Conservation (phyloP, 2,329 filamentous ascomycete species). For the Tolypocladium tropicale region DNA sequence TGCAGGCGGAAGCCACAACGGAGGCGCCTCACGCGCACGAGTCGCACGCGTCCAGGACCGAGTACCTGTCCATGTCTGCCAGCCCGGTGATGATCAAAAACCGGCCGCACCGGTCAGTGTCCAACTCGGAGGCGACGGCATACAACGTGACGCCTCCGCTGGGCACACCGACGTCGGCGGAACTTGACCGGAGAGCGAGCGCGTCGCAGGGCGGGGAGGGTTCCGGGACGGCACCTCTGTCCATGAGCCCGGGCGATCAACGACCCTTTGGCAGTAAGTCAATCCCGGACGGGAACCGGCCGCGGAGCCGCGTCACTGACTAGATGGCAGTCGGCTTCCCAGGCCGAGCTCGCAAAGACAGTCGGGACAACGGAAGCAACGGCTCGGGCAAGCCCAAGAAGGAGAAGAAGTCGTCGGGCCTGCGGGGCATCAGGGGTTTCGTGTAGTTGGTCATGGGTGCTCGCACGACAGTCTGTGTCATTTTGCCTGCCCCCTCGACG, state of each 20-base stretch:
- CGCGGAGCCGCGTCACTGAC: conserved; percentile 11
- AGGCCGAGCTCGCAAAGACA: conserved; percentile 36
- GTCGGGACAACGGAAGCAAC: conserved; percentile 32
- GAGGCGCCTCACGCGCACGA: neutral
- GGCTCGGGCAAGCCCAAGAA: conserved; percentile 18
- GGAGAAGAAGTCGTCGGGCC: conserved; percentile 24
- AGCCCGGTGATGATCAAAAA: conserved; percentile 27
- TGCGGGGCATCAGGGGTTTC: conserved; percentile 32
- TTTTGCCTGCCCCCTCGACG: neutral
- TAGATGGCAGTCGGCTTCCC: conserved; percentile 32
- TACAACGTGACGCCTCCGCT: conserved; percentile 34
- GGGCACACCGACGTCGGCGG: conserved; percentile 17
- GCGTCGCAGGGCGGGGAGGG: conserved; percentile 19
- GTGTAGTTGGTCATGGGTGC: conserved; percentile 11
- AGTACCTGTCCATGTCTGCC: conserved; percentile 24
- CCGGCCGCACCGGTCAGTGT: conserved; percentile 28
- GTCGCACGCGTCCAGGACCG: conserved; percentile 14
- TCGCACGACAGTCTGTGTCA: neutral
- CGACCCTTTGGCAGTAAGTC: conserved; percentile 36
- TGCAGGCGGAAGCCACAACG: conserved; percentile 23
- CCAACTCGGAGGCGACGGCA: conserved; percentile 32
- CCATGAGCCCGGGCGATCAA: conserved; percentile 24
- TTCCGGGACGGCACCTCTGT: conserved; percentile 13
- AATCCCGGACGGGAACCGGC: conserved; percentile 6
- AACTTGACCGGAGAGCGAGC: conserved; percentile 22